These are phyloP conservation scores for Xylaria hypoxylon DNA, from an alignment of 2,329 filamentous ascomycete genomes.

Conservation along the genomic window DNA sequence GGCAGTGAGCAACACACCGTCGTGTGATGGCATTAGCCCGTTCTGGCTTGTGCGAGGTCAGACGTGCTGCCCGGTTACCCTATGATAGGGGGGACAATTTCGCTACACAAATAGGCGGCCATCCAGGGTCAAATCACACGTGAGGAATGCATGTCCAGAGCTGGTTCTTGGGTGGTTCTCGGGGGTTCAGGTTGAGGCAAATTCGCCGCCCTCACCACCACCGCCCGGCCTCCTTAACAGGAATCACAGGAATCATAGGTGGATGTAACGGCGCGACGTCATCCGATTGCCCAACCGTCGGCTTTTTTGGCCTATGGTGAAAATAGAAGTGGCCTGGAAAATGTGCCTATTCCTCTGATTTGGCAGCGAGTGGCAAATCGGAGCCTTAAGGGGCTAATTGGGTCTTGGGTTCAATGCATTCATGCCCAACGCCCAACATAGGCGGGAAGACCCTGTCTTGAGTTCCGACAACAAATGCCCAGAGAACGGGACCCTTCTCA, in stretches of 20 bases:
- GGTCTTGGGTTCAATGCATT: constrained; percentile 45
- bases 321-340: constrained; percentile 31
- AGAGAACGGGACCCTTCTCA: constrained; percentile 16
- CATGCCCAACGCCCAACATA: constrained; percentile 46
- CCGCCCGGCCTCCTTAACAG: constrained; percentile 15
- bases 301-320: constrained; percentile 13
- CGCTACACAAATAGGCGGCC: constrained; percentile 27
- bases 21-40: constrained; percentile 16
- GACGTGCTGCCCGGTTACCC: constrained; percentile 8
- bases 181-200: constrained; percentile 32
- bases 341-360: constrained; percentile 35
- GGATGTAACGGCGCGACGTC: constrained; percentile 37
- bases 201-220: constrained; percentile 21
- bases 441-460: constrained; percentile 39
- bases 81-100: constrained; percentile 22
- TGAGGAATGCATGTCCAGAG: constrained; percentile 31
- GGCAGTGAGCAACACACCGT: constrained; percentile 21
- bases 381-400: constrained; percentile 42
- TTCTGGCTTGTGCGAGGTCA: constrained; percentile 32
- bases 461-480: constrained; percentile 33
- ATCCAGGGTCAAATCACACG: constrained; percentile 29
- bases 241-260: constrained; percentile 30
- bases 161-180: constrained; percentile 30
- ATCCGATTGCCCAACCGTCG: constrained; percentile 41
- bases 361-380: constrained; percentile 42